phyloP scores from a whole-genome alignment of 1,284 basidiomycete genomes.

The Stereum hirsutum region DNA sequence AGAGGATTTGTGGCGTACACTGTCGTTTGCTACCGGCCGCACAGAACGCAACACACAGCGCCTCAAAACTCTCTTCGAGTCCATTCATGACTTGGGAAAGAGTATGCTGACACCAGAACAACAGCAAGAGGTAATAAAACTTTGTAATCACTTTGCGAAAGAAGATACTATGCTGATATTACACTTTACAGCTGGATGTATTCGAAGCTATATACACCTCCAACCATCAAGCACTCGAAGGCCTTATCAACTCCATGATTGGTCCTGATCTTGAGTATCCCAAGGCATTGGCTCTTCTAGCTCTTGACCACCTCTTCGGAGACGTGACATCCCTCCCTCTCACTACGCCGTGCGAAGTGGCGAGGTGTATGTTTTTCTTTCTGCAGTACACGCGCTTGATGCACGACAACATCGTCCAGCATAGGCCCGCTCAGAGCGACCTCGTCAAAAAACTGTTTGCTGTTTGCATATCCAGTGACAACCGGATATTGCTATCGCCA shows the following conservation, averaged over 20 bases:
- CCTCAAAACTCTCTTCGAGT: not conserved
- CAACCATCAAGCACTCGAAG: not conserved
- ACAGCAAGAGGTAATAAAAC: not conserved
- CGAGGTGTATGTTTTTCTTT: conserved; percentile 21
- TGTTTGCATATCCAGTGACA: not conserved
- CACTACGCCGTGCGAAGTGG: not conserved
- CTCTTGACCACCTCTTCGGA: not conserved
- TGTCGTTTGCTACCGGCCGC: not conserved
- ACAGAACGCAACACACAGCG: not conserved
- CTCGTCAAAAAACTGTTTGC: not conserved
- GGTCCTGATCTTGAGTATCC: not conserved
- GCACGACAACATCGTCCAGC: not conserved
- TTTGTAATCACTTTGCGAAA: not conserved
- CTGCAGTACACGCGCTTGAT: conserved; percentile 23
- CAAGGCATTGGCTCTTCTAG: not conserved
- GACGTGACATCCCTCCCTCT: not conserved
- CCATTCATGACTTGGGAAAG: not conserved
- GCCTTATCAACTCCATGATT: not conserved
- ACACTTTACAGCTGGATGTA: not conserved
- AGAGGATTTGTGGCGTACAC: not conserved
- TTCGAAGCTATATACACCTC: not conserved
- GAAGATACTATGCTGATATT: not conserved
- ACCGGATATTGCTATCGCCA: not conserved
- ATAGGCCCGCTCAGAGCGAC: not conserved
- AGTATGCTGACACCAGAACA: not conserved